Evolutionary conservation across 2,329 filamentous ascomycete genomes (phyloP).

Genomic region (Pseudogymnoascus sp.): DNA sequence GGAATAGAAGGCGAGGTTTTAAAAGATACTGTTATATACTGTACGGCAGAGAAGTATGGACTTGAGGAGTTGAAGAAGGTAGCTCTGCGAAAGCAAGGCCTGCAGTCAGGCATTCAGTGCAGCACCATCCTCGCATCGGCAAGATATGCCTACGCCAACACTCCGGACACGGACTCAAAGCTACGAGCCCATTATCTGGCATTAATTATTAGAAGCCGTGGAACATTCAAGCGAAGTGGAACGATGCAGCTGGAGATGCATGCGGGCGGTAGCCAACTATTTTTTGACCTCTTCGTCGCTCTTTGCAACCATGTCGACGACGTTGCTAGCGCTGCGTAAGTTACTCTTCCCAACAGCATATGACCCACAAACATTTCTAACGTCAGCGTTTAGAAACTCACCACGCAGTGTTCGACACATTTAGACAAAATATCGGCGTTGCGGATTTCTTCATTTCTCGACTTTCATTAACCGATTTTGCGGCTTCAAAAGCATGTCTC

Average conservation of each 20-base stretch:
- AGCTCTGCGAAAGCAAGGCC: slow-evolving; percentile 78
- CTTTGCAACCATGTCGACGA: slow-evolving; percentile 85
- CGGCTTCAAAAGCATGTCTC: background rate
- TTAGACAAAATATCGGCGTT: slow-evolving; percentile 11
- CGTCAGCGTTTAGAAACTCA: slow-evolving; percentile 7
- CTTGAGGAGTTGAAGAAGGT: slow-evolving; percentile 79
- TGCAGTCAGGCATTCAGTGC: slow-evolving; percentile 74
- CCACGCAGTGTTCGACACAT: slow-evolving; percentile 14
- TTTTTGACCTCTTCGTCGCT: slow-evolving; percentile 90
- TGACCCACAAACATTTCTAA: background rate
- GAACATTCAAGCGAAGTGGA: slow-evolving; percentile 85
- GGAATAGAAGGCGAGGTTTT: slow-evolving; percentile 58
- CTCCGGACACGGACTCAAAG: slow-evolving; percentile 84
- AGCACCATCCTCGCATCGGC: slow-evolving; percentile 79
- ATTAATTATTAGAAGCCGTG: slow-evolving; percentile 79
- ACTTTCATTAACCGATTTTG: slow-evolving; percentile 15
- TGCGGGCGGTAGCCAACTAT: slow-evolving; percentile 70
- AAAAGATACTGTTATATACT: slow-evolving; percentile 88
- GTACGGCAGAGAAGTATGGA: slow-evolving; percentile 75
- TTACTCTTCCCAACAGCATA: slow-evolving; percentile 15
- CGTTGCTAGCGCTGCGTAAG: slow-evolving; percentile 50
- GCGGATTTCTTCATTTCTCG: slow-evolving; percentile 13
- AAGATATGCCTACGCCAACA: slow-evolving; percentile 83
- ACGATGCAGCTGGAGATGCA: slow-evolving; percentile 97
- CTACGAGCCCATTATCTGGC: slow-evolving; percentile 85